phyloP scores from a whole-genome alignment of 306 rosid genomes.

The Amphicarpaea edgeworthii region DNA sequence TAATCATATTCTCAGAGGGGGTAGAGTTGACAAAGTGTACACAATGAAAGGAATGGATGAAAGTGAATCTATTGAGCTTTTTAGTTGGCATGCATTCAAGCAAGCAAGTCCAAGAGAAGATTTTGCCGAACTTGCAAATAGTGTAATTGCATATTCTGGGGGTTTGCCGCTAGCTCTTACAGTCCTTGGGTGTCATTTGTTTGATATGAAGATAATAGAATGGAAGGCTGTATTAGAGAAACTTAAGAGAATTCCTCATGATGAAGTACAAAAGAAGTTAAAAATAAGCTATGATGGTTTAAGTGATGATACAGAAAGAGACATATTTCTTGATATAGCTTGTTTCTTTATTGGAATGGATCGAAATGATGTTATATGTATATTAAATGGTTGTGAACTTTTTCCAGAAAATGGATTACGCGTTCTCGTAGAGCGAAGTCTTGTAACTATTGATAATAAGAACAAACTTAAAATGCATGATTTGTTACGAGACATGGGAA shows the following conservation, averaged over 20 bases:
- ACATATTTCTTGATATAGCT: slow-evolving; percentile 44
- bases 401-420: neutral
- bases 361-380: neutral
- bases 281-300: slow-evolving; percentile 36
- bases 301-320: neutral
- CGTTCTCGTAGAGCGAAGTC: slow-evolving; percentile 19
- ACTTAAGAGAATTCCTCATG: slow-evolving; percentile 14
- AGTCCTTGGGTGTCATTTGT: slow-evolving; percentile 23
- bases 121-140: no score
- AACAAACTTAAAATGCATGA: slow-evolving; percentile 42
- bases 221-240: slow-evolving; percentile 5
- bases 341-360: slow-evolving; percentile 39
- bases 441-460: neutral
- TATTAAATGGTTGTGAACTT: slow-evolving; percentile 17
- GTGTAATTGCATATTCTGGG: neutral
- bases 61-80: no score
- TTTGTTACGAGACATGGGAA: slow-evolving; percentile 44
- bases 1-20: no score
- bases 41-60: no score
- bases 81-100: no score
- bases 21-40: no score
- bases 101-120: no score
- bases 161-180: slow-evolving; percentile 42
- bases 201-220: neutral
- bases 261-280: neutral